These are phyloP conservation scores for Wallacemonas rigidus DNA, from an alignment of 208 protist species.

Conservation along the genomic window DNA sequence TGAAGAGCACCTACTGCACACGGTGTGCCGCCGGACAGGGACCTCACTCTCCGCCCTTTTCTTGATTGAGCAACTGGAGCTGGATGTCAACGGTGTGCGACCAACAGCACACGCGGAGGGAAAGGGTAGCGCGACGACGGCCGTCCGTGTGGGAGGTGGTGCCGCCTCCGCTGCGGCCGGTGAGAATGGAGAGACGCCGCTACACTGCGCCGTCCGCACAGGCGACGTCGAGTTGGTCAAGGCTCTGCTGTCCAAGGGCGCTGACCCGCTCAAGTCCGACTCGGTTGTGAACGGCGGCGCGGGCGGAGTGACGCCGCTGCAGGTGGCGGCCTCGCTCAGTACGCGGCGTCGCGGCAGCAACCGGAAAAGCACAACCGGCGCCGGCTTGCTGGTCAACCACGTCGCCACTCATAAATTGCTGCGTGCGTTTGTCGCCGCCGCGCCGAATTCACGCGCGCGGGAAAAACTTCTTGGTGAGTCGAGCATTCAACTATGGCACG, in stretches of 20 bases:
- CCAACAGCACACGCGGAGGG: conserved; percentile 20
- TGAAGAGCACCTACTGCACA: conserved; percentile 53
- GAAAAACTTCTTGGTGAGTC: conserved; percentile 32
- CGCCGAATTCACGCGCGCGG: conserved; percentile 18
- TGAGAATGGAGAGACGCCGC: conserved; percentile 33
- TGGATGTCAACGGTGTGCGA: conserved; percentile 53
- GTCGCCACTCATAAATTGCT: conserved; percentile 29
- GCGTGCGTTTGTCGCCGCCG: conserved; percentile 25
- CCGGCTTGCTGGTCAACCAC: conserved; percentile 12
- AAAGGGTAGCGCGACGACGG: not conserved
- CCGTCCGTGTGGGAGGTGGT: too few relatives aligned
- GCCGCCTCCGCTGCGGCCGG: too few relatives aligned
- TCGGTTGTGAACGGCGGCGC: conserved; percentile 16
- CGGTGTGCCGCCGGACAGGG: conserved; percentile 45
- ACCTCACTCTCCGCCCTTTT: conserved; percentile 52
- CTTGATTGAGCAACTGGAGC: conserved; percentile 61
- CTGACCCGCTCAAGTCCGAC: conserved; percentile 32
- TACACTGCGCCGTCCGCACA: conserved; percentile 64
- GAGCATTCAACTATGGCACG: conserved; percentile 21
- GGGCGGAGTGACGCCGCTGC: conserved; percentile 19
- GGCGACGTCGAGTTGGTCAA: conserved; percentile 57
- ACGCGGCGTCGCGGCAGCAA: not conserved
- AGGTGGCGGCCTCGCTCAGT: conserved; percentile 15
- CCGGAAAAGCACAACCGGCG: too few relatives aligned
- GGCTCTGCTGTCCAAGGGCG: conserved; percentile 58